phyloP scores from a whole-genome alignment of 768 basidiomycete genomes.

The Russula sp. region DNA sequence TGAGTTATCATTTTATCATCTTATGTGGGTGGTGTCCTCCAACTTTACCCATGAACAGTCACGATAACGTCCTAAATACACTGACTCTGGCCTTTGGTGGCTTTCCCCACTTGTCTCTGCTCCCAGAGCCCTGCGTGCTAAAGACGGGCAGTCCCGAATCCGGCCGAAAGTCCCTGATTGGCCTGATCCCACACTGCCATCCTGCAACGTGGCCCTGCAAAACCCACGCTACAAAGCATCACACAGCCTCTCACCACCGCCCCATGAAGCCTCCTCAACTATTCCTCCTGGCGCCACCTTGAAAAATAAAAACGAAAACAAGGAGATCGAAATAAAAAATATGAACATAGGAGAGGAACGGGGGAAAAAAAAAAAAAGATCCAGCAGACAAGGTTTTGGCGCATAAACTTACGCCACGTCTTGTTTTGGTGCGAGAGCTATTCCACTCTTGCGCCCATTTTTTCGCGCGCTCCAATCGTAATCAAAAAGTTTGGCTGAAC shows the following conservation, averaged over 20 bases:
- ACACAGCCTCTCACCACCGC: background rate
- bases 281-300: conserved; percentile 10
- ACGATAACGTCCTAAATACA: conserved; percentile 3
- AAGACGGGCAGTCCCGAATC: background rate
- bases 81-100: conserved; percentile 13
- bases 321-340: background rate
- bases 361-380: background rate
- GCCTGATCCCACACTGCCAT: background rate
- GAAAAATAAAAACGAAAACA: background rate
- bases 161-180: no score
- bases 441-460: conserved; percentile 12
- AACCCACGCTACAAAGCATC: no score
- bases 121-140: no score
- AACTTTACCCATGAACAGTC: background rate
- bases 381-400: background rate
- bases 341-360: background rate
- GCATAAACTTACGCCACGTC: background rate
- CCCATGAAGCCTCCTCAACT: conserved; percentile 9
- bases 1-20: no score
- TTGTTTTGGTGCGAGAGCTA: conserved; percentile 15
- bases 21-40: no score
- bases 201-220: background rate
- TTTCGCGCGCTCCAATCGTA: conserved; percentile 9
- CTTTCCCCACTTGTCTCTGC: no score
- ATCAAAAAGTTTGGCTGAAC: background rate